A percentile compares a stretch with the other conserved stretches of the same genome.
Evolutionary conservation across 352 stramenopile species (phyloP).

Genomic region (Pythium grandisporangium): DNA sequence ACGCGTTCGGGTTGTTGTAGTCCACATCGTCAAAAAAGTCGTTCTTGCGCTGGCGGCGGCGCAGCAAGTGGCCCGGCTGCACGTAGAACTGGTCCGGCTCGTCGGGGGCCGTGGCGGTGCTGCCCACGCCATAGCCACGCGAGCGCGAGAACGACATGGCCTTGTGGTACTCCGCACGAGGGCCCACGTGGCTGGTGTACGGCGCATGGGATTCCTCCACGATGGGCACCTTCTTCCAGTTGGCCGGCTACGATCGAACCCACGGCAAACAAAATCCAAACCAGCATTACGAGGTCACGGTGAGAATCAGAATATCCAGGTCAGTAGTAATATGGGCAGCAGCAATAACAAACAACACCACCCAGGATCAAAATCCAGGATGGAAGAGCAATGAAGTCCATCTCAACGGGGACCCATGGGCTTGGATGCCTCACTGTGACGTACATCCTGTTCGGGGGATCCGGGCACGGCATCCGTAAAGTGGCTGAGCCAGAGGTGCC

Average conservation of each 20-base stretch:
- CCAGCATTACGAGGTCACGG: no score
- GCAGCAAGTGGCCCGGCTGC: conserved; percentile 64
- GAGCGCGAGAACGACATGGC: conserved; percentile 73
- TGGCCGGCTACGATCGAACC: conserved; percentile 28
- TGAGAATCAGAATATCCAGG: no score
- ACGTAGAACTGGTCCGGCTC: conserved; percentile 82
- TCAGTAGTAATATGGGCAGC: no score
- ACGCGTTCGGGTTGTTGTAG: conserved; percentile 72
- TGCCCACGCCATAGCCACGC: conserved; percentile 73
- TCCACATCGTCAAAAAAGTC: conserved; percentile 68
- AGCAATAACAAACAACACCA: neutral
- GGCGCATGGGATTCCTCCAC: conserved; percentile 48
- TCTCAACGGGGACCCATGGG: no score
- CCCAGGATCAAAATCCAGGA: no score
- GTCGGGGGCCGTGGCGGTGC: conserved; percentile 38
- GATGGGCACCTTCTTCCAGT: conserved; percentile 63
- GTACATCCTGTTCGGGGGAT: conserved; percentile 49
- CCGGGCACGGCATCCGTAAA: conserved; percentile 59
- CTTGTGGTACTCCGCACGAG: conserved; percentile 55
- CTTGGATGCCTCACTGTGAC: no score
- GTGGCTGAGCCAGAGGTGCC: conserved; percentile 84
- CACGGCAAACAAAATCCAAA: no score
- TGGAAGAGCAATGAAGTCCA: no score
- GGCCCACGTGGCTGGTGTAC: conserved; percentile 57
- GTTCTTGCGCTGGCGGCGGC: conserved; percentile 46